phyloP scores from a whole-genome alignment of 768 basidiomycete species.

The Trametes cingulata region DNA sequence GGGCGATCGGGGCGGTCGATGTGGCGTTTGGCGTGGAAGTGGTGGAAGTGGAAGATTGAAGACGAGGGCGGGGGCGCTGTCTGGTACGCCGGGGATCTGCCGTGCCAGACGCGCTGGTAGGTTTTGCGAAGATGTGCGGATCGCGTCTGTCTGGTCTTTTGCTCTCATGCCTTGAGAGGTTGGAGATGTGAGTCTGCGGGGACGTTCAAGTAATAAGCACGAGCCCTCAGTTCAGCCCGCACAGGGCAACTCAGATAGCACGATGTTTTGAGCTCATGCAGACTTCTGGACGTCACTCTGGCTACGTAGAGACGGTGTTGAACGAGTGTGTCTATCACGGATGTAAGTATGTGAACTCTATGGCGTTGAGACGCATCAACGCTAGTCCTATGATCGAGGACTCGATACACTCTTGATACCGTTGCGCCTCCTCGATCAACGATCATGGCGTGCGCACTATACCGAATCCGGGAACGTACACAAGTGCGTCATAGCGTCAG shows the following conservation, averaged over 20 bases:
- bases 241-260: too few relatives aligned
- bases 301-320: too few relatives aligned
- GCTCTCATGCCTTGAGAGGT: too few relatives aligned
- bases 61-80: background rate
- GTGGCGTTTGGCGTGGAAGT: conserved; percentile 1
- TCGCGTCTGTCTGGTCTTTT: too few relatives aligned
- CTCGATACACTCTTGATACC: background rate
- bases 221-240: too few relatives aligned
- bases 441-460: background rate
- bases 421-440: background rate
- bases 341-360: too few relatives aligned
- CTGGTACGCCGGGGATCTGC: background rate
- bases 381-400: background rate
- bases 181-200: too few relatives aligned
- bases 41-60: background rate
- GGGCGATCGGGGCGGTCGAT: background rate
- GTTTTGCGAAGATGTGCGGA: too few relatives aligned
- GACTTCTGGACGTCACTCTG: too few relatives aligned
- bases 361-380: background rate
- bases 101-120: background rate
- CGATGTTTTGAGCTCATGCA: too few relatives aligned
- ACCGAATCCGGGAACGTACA: background rate
- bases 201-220: too few relatives aligned
- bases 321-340: too few relatives aligned
- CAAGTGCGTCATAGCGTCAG: background rate